Percentiles rank a stretch among this genome's conserved stretches.
phyloP scores from a whole-genome alignment of 805 yeast genomes.

The Yamadazyma akitaensis region DNA sequence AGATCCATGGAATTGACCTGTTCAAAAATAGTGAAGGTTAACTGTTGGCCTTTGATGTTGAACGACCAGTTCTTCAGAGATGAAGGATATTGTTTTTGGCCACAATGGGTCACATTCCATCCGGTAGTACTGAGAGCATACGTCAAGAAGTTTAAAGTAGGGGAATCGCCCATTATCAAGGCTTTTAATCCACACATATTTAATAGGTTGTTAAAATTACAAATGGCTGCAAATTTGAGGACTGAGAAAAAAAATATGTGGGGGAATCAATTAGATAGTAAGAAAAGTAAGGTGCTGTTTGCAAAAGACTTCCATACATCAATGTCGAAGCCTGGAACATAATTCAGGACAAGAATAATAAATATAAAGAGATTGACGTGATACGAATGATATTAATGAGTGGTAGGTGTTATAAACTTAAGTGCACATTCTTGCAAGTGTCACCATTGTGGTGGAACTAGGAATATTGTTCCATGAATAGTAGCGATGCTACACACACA shows the following conservation, averaged over 20 bases:
- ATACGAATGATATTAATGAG: too few species aligned
- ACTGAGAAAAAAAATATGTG: not conserved
- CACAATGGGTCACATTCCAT: constrained; percentile 13
- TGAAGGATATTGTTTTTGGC: not conserved
- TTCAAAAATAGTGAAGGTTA: not conserved
- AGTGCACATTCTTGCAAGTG: too few species aligned
- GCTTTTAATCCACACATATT: constrained; percentile 4
- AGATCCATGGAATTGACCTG: constrained; percentile 3
- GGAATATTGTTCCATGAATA: too few species aligned
- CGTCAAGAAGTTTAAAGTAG: constrained; percentile 14
- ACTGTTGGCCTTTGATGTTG: not conserved
- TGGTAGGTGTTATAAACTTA: too few species aligned
- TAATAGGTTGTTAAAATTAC: not conserved
- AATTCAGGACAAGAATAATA: too few species aligned
- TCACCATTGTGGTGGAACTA: too few species aligned
- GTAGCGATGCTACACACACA: too few species aligned
- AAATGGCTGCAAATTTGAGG: constrained; percentile 6
- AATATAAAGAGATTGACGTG: too few species aligned
- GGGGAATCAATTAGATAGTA: not conserved
- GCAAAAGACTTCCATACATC: too few species aligned
- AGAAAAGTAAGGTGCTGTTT: too few species aligned
- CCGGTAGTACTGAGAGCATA: constrained; percentile 12
- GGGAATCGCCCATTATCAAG: constrained; percentile 19
- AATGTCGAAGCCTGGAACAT: too few species aligned
- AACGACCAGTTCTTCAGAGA: constrained; percentile 1